Evolutionary conservation across 2,329 filamentous ascomycete species (phyloP).

Genomic region (Aaosphaeria arxii): DNA sequence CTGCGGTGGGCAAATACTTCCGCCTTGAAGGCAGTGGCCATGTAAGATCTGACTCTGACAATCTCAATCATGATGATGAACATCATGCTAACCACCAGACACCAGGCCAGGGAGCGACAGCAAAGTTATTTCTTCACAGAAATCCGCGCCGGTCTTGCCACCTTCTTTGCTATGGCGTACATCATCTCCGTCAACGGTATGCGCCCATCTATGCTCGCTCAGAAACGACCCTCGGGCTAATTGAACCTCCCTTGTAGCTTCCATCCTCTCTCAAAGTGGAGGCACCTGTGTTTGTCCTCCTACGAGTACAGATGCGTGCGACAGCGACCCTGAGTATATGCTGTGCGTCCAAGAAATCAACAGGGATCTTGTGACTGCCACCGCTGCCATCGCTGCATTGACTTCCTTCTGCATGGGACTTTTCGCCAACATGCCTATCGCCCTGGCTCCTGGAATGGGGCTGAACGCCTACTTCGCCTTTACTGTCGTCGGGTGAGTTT

Average conservation of each 20-base stretch:
- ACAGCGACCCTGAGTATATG: slow-evolving; percentile 56
- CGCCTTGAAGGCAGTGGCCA: slow-evolving; percentile 78
- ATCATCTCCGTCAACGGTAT: slow-evolving; percentile 65
- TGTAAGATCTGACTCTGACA: slow-evolving; percentile 51
- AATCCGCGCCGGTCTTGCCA: slow-evolving; percentile 76
- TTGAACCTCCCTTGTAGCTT: slow-evolving; percentile 23
- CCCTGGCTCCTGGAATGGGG: slow-evolving; percentile 73
- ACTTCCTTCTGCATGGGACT: slow-evolving; percentile 81
- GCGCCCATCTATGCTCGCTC: not conserved
- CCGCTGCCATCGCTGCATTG: slow-evolving; percentile 76
- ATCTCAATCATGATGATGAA: not conserved
- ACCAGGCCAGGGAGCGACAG: slow-evolving; percentile 66
- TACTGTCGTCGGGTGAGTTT: slow-evolving; percentile 74
- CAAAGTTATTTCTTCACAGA: slow-evolving; percentile 79
- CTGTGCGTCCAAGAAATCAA: slow-evolving; percentile 64
- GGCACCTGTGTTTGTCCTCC: slow-evolving; percentile 72
- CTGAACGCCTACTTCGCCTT: slow-evolving; percentile 87
- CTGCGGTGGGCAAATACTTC: slow-evolving; percentile 52
- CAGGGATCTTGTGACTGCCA: slow-evolving; percentile 79
- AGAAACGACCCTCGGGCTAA: not conserved
- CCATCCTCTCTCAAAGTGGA: slow-evolving; percentile 68
- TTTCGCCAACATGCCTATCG: slow-evolving; percentile 76
- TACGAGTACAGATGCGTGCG: slow-evolving; percentile 50
- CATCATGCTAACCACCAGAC: slow-evolving; percentile 11
- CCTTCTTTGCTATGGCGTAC: slow-evolving; percentile 49